Conservation (phyloP, 2,329 filamentous ascomycete genomes). For the Diaporthe destruens region DNA sequence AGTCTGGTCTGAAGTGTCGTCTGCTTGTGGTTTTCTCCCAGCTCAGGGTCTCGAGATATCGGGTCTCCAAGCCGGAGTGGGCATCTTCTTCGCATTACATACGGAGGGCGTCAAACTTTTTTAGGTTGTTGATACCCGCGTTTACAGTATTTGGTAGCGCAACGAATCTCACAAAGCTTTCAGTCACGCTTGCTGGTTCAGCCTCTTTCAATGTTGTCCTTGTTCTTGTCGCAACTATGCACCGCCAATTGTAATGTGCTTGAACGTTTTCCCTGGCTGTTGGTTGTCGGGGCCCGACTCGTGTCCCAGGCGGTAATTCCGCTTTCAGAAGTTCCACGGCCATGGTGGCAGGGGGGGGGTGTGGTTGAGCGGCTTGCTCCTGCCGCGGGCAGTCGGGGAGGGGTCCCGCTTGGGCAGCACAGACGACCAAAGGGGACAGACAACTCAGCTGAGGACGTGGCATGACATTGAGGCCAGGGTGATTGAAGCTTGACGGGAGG, state of each 20-base stretch:
- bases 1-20: neutral
- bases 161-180: slow-evolving; percentile 10
- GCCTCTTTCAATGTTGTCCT: too few relatives aligned
- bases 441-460: neutral
- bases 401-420: slow-evolving; percentile 6
- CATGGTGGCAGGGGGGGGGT: neutral
- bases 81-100: slow-evolving; percentile 32
- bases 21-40: neutral
- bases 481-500: slow-evolving; percentile 1
- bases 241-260: neutral
- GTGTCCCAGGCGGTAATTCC: slow-evolving; percentile 19
- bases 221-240: too few relatives aligned
- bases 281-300: slow-evolving; percentile 1
- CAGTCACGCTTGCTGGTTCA: neutral
- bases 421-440: neutral
- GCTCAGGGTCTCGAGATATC: too few relatives aligned
- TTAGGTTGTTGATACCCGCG: slow-evolving; percentile 39
- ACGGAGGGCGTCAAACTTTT: slow-evolving; percentile 37
- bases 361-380: neutral
- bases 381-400: slow-evolving; percentile 13
- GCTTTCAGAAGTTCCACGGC: neutral
- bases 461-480: slow-evolving; percentile 12
- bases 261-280: neutral
- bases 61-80: neutral
- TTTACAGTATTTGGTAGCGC: slow-evolving; percentile 33